phyloP scores from a whole-genome alignment of 176 grass and related monocot species.

The Oryza longistaminata region DNA sequence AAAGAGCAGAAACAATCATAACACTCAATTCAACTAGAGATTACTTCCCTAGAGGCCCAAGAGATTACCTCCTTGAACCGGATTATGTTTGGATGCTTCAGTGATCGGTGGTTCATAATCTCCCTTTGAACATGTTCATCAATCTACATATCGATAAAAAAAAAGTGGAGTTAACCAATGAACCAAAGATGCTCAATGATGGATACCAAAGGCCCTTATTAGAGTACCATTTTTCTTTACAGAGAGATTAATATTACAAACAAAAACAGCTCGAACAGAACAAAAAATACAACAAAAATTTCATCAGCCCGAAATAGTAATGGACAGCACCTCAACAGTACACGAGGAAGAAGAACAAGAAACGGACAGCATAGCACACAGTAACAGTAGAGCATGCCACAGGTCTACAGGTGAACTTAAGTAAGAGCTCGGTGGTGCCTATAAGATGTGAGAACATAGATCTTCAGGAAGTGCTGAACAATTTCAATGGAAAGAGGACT shows the following conservation, averaged over 20 bases:
- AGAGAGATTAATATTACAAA: background rate
- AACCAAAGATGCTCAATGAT: background rate
- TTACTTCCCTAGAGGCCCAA: background rate
- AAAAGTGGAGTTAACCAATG: background rate
- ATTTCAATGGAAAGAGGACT: no score
- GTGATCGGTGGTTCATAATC: slow-evolving; percentile 94
- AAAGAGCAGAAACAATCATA: background rate
- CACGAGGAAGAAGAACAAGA: background rate
- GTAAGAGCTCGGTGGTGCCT: no score
- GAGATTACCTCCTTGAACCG: slow-evolving; percentile 90
- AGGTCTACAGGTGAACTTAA: no score
- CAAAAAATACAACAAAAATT: background rate
- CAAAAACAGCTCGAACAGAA: background rate
- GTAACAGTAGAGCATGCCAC: background rate
- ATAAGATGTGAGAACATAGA: no score
- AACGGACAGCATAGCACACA: slow-evolving; percentile 25
- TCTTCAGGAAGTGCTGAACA: no score
- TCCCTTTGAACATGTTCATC: slow-evolving; percentile 97
- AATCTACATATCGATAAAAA: slow-evolving; percentile 57
- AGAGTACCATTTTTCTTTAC: background rate
- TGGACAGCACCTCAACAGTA: background rate
- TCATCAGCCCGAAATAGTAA: background rate
- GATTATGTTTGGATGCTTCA: slow-evolving; percentile 91
- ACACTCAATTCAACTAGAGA: background rate
- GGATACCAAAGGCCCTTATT: background rate